Conservation (phyloP, 495 filamentous ascomycete species). For the Trichodelitschia bisporula region DNA sequence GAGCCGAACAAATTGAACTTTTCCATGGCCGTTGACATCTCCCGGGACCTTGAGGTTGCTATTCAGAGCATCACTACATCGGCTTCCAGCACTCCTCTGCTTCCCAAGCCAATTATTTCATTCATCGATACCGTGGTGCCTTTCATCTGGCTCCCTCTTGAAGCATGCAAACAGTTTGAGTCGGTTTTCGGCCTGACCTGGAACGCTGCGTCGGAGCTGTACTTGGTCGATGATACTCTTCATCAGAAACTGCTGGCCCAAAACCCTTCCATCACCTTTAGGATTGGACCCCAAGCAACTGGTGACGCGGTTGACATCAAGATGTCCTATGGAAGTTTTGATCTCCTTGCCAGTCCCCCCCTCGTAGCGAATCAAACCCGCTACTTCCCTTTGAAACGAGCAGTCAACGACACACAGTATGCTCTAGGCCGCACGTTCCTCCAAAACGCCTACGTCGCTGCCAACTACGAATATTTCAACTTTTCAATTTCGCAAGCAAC, state of each 20-base stretch:
- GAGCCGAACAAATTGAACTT: slow-evolving; percentile 9
- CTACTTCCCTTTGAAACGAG: slow-evolving; percentile 15
- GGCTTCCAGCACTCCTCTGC: slow-evolving; percentile 5
- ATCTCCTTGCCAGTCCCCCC: slow-evolving; percentile 10
- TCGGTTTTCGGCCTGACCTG: slow-evolving; percentile 13
- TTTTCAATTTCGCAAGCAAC: slow-evolving; percentile 10
- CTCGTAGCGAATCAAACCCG: slow-evolving; percentile 7
- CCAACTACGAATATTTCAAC: slow-evolving; percentile 13
- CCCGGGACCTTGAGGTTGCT: slow-evolving; percentile 11
- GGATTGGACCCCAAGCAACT: slow-evolving; percentile 7
- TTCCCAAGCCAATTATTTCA: slow-evolving; percentile 9
- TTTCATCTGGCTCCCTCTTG: slow-evolving; percentile 15
- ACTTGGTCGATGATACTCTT: slow-evolving; percentile 12
- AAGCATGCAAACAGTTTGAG: slow-evolving; percentile 12
- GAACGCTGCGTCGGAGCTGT: slow-evolving; percentile 11
- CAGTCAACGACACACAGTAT: slow-evolving; percentile 6
- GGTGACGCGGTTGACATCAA: slow-evolving; percentile 9
- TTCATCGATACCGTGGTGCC: slow-evolving; percentile 13
- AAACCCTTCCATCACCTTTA: slow-evolving; percentile 13
- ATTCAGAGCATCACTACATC: slow-evolving; percentile 12
- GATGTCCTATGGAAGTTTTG: slow-evolving; percentile 15
- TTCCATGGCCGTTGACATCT: slow-evolving; percentile 9
- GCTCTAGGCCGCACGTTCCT: slow-evolving; percentile 15
- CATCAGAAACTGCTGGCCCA: slow-evolving; percentile 8
- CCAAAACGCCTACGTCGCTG: slow-evolving; percentile 16